Conservation (phyloP, 2,329 filamentous ascomycete genomes). For the Ilyonectria sp. region DNA sequence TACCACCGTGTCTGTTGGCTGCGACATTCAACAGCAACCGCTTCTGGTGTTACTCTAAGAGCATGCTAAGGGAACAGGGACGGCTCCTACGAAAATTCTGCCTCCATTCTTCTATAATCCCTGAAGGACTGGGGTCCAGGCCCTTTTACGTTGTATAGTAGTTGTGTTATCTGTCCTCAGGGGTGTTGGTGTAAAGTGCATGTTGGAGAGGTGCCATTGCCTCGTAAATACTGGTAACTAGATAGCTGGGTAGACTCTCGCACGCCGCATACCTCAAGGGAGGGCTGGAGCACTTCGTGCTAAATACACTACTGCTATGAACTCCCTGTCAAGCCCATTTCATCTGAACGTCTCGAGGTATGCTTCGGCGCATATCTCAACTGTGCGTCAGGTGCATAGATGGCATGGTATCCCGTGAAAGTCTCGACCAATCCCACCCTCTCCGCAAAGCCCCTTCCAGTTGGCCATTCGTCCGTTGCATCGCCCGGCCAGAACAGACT, state of each 20-base stretch:
- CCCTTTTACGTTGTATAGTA: no score
- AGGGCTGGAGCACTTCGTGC: no score
- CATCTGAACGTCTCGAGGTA: neutral
- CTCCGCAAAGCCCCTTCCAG: neutral
- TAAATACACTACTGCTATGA: neutral
- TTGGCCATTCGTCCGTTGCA: conserved; percentile 5
- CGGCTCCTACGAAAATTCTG: no score
- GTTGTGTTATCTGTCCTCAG: no score
- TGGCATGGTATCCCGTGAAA: conserved; percentile 7
- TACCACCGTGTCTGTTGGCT: neutral
- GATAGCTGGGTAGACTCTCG: no score
- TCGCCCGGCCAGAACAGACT: conserved; percentile 5
- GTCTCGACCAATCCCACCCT: conserved; percentile 2
- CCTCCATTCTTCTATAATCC: no score
- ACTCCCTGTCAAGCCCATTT: conserved; percentile 1
- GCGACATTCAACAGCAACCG: neutral
- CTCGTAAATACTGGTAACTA: no score
- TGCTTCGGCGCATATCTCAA: conserved; percentile 3
- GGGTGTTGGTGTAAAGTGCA: no score
- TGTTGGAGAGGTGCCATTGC: no score
- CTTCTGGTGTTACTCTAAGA: neutral
- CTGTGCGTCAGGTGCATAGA: conserved; percentile 2
- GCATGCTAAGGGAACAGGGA: no score
- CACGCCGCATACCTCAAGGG: no score
- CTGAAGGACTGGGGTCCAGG: no score